These are phyloP conservation scores for Ambrosia artemisiifolia DNA, from an alignment of 129 eudicot genomes.

Conservation along the genomic window DNA sequence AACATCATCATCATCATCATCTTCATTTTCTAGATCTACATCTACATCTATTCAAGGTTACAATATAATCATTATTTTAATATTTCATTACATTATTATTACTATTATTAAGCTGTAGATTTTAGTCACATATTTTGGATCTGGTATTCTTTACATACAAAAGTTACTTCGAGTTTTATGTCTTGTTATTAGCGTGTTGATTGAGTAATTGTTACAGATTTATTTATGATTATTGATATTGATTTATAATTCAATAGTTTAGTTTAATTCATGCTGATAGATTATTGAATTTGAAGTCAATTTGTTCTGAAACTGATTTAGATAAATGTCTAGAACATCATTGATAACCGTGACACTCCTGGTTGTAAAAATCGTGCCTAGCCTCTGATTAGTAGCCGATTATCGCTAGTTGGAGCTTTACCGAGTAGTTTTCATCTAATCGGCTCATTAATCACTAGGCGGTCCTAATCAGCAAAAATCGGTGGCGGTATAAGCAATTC, in stretches of 20 bases:
- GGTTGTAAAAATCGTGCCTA: background rate
- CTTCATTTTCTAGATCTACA: slow-evolving; percentile 1
- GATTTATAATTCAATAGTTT: no score
- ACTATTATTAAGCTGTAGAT: slow-evolving; percentile 24
- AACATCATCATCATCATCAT: slow-evolving; percentile 11
- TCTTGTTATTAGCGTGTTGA: background rate
- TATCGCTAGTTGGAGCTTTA: no score
- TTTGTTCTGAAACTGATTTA: background rate
- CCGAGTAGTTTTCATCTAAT: no score
- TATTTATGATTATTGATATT: no score
- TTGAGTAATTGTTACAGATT: background rate
- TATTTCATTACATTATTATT: slow-evolving; percentile 3
- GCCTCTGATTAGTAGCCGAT: no score
- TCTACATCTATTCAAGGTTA: slow-evolving; percentile 27
- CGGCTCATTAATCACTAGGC: no score
- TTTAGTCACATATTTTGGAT: slow-evolving; percentile 27
- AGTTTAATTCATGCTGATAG: background rate
- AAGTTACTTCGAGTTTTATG: background rate
- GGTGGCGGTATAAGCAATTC: no score
- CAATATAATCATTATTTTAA: background rate
- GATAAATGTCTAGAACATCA: background rate
- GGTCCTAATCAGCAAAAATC: no score
- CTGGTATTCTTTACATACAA: slow-evolving; percentile 26
- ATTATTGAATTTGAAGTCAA: background rate
- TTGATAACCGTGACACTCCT: background rate